These are phyloP conservation scores for Petrea volubilis DNA, from an alignment of 257 asterid genomes.

Conservation along the genomic window DNA sequence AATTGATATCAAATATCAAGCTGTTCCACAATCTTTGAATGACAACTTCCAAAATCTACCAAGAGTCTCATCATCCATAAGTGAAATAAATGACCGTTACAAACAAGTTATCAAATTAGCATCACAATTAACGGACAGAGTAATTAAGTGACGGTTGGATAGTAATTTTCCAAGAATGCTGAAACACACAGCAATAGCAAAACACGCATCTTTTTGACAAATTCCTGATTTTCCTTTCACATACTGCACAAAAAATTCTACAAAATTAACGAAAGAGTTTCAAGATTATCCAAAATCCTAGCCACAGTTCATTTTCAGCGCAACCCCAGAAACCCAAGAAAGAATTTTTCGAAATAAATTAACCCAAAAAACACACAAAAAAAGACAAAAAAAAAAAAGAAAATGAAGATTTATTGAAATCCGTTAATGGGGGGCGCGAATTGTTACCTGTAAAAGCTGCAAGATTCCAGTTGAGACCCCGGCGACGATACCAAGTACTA, in stretches of 20 bases:
- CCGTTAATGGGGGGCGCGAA: neutral
- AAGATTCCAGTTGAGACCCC: conserved; percentile 22
- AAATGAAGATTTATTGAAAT: neutral
- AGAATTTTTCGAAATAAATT: neutral
- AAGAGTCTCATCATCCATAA: neutral
- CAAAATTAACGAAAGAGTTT: neutral
- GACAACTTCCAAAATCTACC: conserved; percentile 11
- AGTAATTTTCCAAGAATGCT: conserved; percentile 10
- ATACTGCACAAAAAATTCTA: neutral
- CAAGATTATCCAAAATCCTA: neutral
- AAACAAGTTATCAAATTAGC: neutral
- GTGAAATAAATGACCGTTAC: neutral
- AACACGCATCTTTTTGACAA: neutral
- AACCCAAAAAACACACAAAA: neutral
- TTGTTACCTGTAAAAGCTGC: conserved; percentile 33
- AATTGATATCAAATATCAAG: too few relatives aligned
- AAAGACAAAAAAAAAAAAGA: neutral
- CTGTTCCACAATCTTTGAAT: conserved; percentile 2
- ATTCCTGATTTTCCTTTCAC: neutral
- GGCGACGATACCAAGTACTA: conserved; percentile 12
- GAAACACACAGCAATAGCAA: neutral
- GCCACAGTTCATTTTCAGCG: neutral
- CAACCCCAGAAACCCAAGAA: neutral
- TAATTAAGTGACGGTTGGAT: neutral
- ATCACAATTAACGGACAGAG: too few relatives aligned